Evolutionary conservation across 495 filamentous ascomycete genomes (phyloP).

Genomic region (Talaromyces ruber): DNA sequence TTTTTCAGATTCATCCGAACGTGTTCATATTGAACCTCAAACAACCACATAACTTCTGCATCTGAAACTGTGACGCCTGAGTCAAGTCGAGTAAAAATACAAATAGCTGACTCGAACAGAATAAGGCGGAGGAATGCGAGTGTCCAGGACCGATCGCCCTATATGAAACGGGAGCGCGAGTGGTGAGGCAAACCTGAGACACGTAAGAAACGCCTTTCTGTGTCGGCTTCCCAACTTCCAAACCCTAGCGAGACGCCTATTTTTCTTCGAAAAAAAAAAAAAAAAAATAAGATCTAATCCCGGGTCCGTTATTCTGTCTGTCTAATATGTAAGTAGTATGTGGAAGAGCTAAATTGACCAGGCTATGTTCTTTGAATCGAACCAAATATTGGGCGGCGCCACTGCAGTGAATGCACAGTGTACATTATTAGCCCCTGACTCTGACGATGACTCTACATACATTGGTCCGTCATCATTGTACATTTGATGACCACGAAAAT

Average conservation of each 20-base stretch:
- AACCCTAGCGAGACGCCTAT: neutral
- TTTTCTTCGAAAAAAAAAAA: neutral
- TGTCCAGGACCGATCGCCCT: neutral
- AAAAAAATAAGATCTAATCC: neutral
- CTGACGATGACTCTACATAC: neutral
- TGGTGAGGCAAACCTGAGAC: constrained; percentile 3
- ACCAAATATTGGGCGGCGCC: neutral
- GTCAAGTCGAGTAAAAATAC: neutral
- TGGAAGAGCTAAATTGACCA: neutral
- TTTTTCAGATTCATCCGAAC: neutral
- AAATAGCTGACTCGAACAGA: neutral
- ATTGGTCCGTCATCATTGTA: neutral
- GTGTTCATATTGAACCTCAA: neutral
- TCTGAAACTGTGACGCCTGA: neutral
- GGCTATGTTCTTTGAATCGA: neutral
- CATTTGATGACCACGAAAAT: neutral
- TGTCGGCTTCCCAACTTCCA: neutral
- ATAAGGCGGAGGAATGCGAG: neutral
- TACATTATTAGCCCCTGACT: neutral
- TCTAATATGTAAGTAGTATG: neutral
- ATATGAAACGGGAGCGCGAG: neutral
- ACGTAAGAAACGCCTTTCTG: neutral
- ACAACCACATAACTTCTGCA: neutral
- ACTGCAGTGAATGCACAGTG: neutral
- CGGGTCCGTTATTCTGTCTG: neutral